These are phyloP conservation scores for Thielaviopsis punctulata DNA, from an alignment of 2,329 filamentous ascomycete species.

Conservation along the genomic window DNA sequence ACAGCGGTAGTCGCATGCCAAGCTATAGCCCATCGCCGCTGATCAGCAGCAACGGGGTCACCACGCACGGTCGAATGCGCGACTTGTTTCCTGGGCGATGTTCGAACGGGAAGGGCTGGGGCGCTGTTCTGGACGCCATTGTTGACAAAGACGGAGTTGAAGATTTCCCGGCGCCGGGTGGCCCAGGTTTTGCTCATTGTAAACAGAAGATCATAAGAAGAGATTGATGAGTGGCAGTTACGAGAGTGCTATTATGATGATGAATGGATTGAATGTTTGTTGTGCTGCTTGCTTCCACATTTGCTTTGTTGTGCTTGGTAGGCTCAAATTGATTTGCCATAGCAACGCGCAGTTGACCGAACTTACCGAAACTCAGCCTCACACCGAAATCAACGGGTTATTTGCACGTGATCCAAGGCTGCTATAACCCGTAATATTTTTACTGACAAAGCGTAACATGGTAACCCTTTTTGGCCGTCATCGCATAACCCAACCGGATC, in stretches of 20 bases:
- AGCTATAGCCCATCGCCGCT: slow-evolving; percentile 41
- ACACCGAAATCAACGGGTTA: neutral
- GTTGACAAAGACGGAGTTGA: slow-evolving; percentile 38
- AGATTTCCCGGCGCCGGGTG: slow-evolving; percentile 30
- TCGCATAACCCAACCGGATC: neutral
- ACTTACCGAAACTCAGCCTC: neutral
- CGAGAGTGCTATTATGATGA: neutral
- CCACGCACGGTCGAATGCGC: neutral
- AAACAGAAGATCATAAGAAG: neutral
- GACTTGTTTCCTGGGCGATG: slow-evolving; percentile 8
- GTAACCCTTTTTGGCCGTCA: no score
- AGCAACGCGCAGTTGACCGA: neutral
- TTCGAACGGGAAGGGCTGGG: slow-evolving; percentile 4
- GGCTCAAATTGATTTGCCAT: neutral
- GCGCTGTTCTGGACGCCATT: slow-evolving; percentile 23
- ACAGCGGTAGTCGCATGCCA: slow-evolving; percentile 44
- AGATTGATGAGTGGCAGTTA: neutral
- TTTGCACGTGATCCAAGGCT: neutral
- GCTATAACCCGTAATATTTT: no score
- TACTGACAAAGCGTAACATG: no score
- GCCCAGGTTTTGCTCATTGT: slow-evolving; percentile 9
- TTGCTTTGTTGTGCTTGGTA: neutral
- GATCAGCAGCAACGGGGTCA: slow-evolving; percentile 23
- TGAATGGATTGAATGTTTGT: neutral
- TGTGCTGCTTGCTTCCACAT: neutral